phyloP scores from a whole-genome alignment of 495 filamentous ascomycete species.

The Aspergillus olivimuriae region DNA sequence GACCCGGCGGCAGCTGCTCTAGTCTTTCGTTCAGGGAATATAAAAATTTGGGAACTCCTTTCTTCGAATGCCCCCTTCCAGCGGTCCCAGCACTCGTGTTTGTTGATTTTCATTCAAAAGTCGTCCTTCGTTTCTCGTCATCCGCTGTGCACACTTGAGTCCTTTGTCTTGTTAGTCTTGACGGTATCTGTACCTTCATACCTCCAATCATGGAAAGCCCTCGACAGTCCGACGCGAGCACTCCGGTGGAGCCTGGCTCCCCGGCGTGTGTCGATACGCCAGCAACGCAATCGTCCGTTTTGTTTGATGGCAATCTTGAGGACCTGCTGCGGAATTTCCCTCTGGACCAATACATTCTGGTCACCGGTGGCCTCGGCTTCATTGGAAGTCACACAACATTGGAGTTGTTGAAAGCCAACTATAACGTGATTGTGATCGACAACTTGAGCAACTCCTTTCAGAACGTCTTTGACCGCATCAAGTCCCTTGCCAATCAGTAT shows the following conservation, averaged over 20 bases:
- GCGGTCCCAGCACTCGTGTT: conserved; percentile 11
- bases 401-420: conserved; percentile 54
- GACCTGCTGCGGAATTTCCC: conserved; percentile 30
- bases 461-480: conserved; percentile 47
- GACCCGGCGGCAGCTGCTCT: conserved; percentile 10
- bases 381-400: conserved; percentile 60
- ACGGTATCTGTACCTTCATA: conserved; percentile 3
- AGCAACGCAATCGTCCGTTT: conserved; percentile 33
- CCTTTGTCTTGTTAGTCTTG: conserved; percentile 6
- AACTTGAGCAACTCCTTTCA: conserved; percentile 56
- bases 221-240: conserved; percentile 27
- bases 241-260: conserved; percentile 29
- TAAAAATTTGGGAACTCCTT: conserved; percentile 20
- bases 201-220: conserved; percentile 26
- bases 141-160: conserved; percentile 2
- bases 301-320: conserved; percentile 35
- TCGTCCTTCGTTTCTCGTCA: conserved; percentile 2
- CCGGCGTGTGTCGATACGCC: conserved; percentile 32
- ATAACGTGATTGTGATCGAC: conserved; percentile 61
- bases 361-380: conserved; percentile 61
- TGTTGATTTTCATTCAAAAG: conserved; percentile 5
- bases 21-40: conserved; percentile 12
- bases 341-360: conserved; percentile 43
- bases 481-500: conserved; percentile 41
- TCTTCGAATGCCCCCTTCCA: conserved; percentile 7